Percentiles rank a stretch among this genome's conserved stretches.
These are phyloP conservation scores for Boletales sp. DNA, from an alignment of 768 basidiomycete species.

Conservation along the genomic window DNA sequence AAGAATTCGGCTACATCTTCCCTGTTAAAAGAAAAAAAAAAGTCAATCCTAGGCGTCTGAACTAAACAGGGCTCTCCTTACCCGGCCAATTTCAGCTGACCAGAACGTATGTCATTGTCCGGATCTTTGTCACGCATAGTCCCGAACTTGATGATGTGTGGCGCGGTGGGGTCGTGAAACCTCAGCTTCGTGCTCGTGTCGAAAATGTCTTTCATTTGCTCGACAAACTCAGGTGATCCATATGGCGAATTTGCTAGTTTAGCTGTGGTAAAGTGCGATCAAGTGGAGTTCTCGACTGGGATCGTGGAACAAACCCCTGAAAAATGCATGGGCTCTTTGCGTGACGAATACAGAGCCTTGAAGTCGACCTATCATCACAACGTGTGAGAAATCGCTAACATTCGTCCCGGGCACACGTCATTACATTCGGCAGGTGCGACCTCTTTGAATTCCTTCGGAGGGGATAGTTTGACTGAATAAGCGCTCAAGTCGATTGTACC, in stretches of 20 bases:
- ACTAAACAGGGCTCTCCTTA: slow-evolving; percentile 8
- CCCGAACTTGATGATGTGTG: slow-evolving; percentile 39
- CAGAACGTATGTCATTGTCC: slow-evolving; percentile 33
- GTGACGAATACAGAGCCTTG: slow-evolving; percentile 38
- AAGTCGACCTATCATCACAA: slow-evolving; percentile 27
- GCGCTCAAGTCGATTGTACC: no score
- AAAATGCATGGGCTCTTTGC: slow-evolving; percentile 22
- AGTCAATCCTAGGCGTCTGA: no score
- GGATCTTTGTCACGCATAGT: slow-evolving; percentile 32
- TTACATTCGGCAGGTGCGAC: no score
- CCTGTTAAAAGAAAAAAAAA: slow-evolving; percentile 13
- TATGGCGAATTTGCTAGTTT: slow-evolving; percentile 30
- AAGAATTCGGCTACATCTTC: slow-evolving; percentile 38
- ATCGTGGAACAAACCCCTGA: slow-evolving; percentile 20
- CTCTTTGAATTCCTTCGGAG: no score
- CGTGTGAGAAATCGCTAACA: no score
- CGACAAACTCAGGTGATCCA: slow-evolving; percentile 27
- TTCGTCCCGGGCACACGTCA: no score
- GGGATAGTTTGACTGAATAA: no score
- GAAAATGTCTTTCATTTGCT: slow-evolving; percentile 32
- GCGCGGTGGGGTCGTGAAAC: slow-evolving; percentile 33
- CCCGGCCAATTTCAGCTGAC: slow-evolving; percentile 37
- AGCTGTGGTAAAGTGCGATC: slow-evolving; percentile 12
- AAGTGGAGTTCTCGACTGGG: background rate
- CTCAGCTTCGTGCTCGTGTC: slow-evolving; percentile 36